Percentiles rank a stretch among this genome's conserved stretches.
These are phyloP conservation scores for Sordariomycetes sp. DNA, from an alignment of 2,329 filamentous ascomycete genomes.

Conservation along the genomic window DNA sequence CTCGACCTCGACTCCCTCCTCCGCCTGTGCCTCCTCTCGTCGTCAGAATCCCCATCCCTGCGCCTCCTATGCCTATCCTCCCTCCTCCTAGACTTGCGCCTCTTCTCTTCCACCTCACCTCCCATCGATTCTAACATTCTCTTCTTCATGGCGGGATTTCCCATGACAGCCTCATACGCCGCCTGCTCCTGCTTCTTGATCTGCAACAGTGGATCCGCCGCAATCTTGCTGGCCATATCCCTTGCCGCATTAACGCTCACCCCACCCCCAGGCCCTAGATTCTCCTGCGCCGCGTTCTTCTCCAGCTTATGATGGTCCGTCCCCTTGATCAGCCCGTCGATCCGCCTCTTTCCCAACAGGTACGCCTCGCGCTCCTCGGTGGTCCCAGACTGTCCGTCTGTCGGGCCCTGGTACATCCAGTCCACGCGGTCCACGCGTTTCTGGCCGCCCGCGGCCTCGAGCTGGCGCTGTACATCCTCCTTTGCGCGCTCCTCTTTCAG, in stretches of 20 bases:
- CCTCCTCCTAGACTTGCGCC: conserved; percentile 1
- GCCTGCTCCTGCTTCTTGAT: conserved; percentile 89
- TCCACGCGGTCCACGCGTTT: conserved; percentile 77
- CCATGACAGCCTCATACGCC: conserved; percentile 69
- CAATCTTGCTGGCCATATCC: conserved; percentile 75
- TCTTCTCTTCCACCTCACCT: conserved; percentile 25
- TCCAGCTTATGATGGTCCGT: conserved; percentile 70
- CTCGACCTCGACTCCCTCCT: conserved; percentile 1
- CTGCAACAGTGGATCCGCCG: conserved; percentile 80
- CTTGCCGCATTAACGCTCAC: conserved; percentile 40
- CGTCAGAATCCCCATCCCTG: background rate
- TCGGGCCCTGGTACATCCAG: conserved; percentile 95
- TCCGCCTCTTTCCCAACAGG: conserved; percentile 78
- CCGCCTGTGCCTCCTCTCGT: background rate
- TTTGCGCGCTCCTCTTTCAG: conserved; percentile 86
- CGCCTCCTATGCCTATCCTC: conserved; percentile 2
- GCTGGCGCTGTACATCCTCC: conserved; percentile 79
- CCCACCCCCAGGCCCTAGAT: conserved; percentile 24
- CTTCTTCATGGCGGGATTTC: conserved; percentile 54
- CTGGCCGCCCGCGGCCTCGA: conserved; percentile 76
- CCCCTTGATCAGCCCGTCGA: conserved; percentile 70
- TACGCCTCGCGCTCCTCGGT: conserved; percentile 90
- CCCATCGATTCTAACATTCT: conserved; percentile 55
- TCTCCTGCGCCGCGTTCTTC: conserved; percentile 54
- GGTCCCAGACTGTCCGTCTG: conserved; percentile 59